phyloP scores from a whole-genome alignment of 352 stramenopile genomes.

The Phytophthora crassamura region DNA sequence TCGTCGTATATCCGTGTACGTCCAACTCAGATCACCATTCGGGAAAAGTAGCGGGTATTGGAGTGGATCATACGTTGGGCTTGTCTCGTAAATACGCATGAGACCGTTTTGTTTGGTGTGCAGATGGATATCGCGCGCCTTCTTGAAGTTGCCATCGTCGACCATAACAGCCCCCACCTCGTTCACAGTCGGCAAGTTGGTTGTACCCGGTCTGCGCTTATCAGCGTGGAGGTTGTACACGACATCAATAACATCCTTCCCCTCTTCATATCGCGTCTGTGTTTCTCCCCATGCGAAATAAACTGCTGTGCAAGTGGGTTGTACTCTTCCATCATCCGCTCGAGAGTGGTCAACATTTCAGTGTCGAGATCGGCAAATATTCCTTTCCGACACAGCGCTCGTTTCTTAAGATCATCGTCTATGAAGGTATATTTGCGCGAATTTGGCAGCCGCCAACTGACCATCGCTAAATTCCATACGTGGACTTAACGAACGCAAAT shows the following conservation, averaged over 20 bases:
- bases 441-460: background rate
- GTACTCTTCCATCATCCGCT: background rate
- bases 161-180: constrained; percentile 4
- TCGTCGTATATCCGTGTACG: constrained; percentile 8
- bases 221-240: background rate
- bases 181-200: background rate
- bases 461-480: background rate
- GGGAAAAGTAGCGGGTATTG: constrained; percentile 11
- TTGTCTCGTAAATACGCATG: constrained; percentile 1
- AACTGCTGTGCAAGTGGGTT: constrained; percentile 19
- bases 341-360: background rate
- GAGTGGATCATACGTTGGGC: constrained; percentile 4
- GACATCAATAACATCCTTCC: background rate
- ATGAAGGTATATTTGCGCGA: constrained; percentile 20
- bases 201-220: background rate
- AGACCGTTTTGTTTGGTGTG: background rate
- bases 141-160: constrained; percentile 2
- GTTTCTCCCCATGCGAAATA: background rate
- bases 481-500: constrained; percentile 7
- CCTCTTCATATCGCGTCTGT: background rate
- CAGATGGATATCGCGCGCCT: background rate
- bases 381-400: background rate
- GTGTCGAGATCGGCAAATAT: background rate
- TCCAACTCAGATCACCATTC: background rate
- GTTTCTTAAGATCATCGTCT: background rate